phyloP scores from a whole-genome alignment of 306 rosid genomes.

The Mimosa bimucronata region DNA sequence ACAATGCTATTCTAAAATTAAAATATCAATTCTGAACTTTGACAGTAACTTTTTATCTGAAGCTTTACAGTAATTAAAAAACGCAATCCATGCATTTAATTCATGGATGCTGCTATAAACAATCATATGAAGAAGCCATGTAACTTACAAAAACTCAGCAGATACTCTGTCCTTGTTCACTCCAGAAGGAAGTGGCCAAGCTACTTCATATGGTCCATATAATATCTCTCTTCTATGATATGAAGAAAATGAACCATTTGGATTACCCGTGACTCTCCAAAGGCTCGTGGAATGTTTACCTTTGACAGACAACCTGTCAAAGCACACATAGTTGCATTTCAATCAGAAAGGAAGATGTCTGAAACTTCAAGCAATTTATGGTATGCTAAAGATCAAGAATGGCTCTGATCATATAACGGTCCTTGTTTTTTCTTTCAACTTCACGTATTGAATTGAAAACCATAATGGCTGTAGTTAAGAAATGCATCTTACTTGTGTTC shows the following conservation, averaged over 20 bases:
- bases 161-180: conserved; percentile 70
- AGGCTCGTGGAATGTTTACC: conserved; percentile 55
- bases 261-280: conserved; percentile 39
- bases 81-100: neutral
- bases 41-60: too few relatives aligned
- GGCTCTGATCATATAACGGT: neutral
- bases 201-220: conserved; percentile 71
- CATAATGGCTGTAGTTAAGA: conserved; percentile 5
- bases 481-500: conserved; percentile 65
- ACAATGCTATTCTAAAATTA: too few relatives aligned
- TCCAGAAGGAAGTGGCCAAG: conserved; percentile 68
- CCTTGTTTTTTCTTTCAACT: neutral
- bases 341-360: neutral
- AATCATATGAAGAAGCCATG: conserved; percentile 1
- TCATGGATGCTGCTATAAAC: conserved; percentile 4
- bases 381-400: neutral
- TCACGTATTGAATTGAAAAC: neutral
- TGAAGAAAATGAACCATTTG: conserved; percentile 53
- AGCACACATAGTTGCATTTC: conserved; percentile 23
- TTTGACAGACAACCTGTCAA: conserved; percentile 59
- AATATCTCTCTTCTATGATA: conserved; percentile 72
- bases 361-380: neutral
- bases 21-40: too few relatives aligned
- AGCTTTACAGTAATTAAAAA: too few relatives aligned
- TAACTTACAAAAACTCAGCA: conserved; percentile 77